phyloP scores from a whole-genome alignment of 805 yeast species.

The Scheffersomyces ergatensis region DNA sequence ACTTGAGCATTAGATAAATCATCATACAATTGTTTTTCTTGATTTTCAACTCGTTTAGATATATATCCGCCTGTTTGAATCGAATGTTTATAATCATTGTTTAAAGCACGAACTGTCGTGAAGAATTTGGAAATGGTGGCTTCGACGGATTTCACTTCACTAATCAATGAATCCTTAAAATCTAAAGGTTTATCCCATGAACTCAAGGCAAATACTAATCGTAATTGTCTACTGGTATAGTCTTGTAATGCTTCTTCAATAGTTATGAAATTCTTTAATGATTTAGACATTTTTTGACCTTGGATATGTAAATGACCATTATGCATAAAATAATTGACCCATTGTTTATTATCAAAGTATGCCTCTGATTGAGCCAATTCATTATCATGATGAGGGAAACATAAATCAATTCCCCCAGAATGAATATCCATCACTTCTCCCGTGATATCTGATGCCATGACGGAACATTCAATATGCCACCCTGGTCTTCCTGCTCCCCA shows the following conservation, averaged over 20 bases:
- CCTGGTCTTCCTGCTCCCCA: slow-evolving; percentile 99
- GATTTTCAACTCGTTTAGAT: slow-evolving; percentile 56
- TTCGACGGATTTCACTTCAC: slow-evolving; percentile 78
- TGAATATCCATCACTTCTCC: slow-evolving; percentile 90
- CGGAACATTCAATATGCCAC: slow-evolving; percentile 99
- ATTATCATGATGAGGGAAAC: slow-evolving; percentile 98
- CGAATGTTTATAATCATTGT: slow-evolving; percentile 58
- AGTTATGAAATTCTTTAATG: slow-evolving; percentile 91
- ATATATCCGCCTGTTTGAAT: slow-evolving; percentile 40
- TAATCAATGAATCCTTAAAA: slow-evolving; percentile 76
- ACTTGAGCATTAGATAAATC: slow-evolving; percentile 51
- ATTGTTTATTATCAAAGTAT: slow-evolving; percentile 80
- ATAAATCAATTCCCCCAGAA: slow-evolving; percentile 95
- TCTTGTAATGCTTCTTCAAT: slow-evolving; percentile 80
- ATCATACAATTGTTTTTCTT: slow-evolving; percentile 55
- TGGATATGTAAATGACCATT: slow-evolving; percentile 98
- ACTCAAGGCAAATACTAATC: slow-evolving; percentile 86
- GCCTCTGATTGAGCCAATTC: slow-evolving; percentile 98
- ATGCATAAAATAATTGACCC: slow-evolving; percentile 96
- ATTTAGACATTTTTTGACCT: slow-evolving; percentile 97
- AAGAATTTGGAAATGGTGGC: slow-evolving; percentile 77
- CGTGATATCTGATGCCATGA: slow-evolving; percentile 89
- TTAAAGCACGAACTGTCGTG: slow-evolving; percentile 80
- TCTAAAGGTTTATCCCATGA: slow-evolving; percentile 94
- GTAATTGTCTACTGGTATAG: slow-evolving; percentile 76